Evolutionary conservation across 2,329 filamentous ascomycete genomes (phyloP), one percentile per base, ranked within the genome.

Genomic region (Botryotinia narcissicola): DNA sequence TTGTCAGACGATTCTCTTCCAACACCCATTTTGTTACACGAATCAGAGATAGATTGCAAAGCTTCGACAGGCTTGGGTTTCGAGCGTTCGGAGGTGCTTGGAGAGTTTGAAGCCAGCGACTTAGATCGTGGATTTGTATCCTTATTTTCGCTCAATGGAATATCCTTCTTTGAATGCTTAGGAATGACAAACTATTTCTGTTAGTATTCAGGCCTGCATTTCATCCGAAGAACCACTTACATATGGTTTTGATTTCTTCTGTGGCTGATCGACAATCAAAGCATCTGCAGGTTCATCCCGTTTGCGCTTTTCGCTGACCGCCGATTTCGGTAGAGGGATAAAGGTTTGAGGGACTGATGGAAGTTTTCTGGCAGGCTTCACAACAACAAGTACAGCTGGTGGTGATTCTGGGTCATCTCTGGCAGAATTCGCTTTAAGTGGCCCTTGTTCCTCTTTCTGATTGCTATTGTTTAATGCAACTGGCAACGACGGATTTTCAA

Each of bases 251-350:
- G 46, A n/a, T 66, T 72, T n/a, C 46, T 66, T 66, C 16, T 14
- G 40, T 44, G 48, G 7, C 20, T n/a, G 22, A 40, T 25, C 12
- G 18, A 25, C 18, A 25, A 37, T 18, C 20, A 10, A 8, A 32
- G 7, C 29, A 64, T 64, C 69, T 37, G 25, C 16, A 37, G 59
- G 40, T n/a, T 51, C 46, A 14, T 64, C 35, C n/a, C 60, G 9
- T 32, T 71, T 66, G 14, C 70, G 60, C 59, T 71, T 71, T 51
- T 66, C 70, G 44, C 42, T 29, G 20, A 22, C n/a, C 18, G n/a
- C 44, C 5, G 18, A 12, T 18, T 14, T 42, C 10, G 4, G 14
- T 40, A 29, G 25, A 32, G 42, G 22, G 4, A 20, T 35, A 6
- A 20, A 16, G 59, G 35, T n/a, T n/a, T 1, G 54, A 46, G 7